phyloP scores from a whole-genome alignment of 306 rosid species.

The Malus sylvestris region DNA sequence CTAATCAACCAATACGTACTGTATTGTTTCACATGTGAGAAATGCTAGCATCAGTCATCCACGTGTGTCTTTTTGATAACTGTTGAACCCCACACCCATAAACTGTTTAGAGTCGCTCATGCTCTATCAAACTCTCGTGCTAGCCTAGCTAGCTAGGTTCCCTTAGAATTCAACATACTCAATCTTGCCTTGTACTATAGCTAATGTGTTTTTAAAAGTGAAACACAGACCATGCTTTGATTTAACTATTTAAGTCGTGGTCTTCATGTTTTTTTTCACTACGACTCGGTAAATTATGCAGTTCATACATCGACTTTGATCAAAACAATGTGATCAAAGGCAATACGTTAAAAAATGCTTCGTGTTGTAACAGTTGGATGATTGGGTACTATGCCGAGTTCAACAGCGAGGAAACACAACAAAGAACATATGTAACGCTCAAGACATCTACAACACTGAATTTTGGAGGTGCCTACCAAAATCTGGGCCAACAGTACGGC shows the following conservation, averaged over 20 bases:
- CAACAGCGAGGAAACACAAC: constrained; percentile 37
- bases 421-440: constrained; percentile 34
- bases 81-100: not conserved
- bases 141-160: not conserved
- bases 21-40: not conserved
- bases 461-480: constrained; percentile 6
- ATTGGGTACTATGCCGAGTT: constrained; percentile 80
- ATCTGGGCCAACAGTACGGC: constrained; percentile 20
- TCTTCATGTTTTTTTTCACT: not conserved
- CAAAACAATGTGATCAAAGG: not conserved
- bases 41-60: not conserved
- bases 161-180: not conserved
- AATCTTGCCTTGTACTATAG: not conserved
- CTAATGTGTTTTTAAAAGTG: not conserved
- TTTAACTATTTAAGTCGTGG: not conserved
- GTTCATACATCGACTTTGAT: not conserved
- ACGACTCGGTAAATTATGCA: not conserved
- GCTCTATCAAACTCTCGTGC: not conserved
- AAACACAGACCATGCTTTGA: not conserved
- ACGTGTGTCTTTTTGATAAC: too few species aligned
- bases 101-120: not conserved
- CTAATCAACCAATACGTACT: not conserved
- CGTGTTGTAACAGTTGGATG: constrained; percentile 50
- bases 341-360: not conserved
- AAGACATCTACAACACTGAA: constrained; percentile 26